A percentile compares a stretch with the other conserved stretches of the same genome.
Evolutionary conservation across 2,329 filamentous ascomycete genomes (phyloP).

Genomic region (Epichloe typhina): DNA sequence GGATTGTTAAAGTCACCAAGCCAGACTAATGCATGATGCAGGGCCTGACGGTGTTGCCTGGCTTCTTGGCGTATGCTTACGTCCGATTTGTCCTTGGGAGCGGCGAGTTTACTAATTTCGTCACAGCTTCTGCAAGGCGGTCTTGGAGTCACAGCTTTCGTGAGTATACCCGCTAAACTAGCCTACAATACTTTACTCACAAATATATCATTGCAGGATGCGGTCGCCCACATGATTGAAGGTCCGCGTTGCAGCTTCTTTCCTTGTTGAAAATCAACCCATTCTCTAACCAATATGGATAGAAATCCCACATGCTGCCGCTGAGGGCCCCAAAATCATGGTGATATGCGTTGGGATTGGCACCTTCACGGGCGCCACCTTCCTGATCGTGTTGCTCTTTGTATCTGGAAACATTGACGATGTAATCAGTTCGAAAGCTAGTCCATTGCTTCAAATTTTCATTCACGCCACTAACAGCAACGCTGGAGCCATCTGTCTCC

Average conservation of each 20-base stretch:
- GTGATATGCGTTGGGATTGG: constrained; percentile 49
- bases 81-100: neutral
- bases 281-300: neutral
- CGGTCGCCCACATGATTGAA: constrained; percentile 23
- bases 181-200: neutral
- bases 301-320: constrained; percentile 19
- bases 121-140: constrained; percentile 18
- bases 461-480: constrained; percentile 47
- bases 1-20: neutral
- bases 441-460: constrained; percentile 49
- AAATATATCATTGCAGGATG: constrained; percentile 11
- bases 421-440: constrained; percentile 41
- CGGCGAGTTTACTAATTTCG: no score
- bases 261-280: neutral
- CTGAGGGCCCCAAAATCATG: constrained; percentile 22
- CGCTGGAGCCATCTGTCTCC: constrained; percentile 47
- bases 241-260: constrained; percentile 2
- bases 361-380: constrained; percentile 47
- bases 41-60: constrained; percentile 21
- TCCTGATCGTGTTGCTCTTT: constrained; percentile 50
- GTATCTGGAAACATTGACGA: constrained; percentile 43
- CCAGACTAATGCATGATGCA: neutral
- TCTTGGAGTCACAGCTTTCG: constrained; percentile 16
- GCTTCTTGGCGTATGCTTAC: constrained; percentile 15
- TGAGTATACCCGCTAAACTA: no score